Conservation (phyloP, 2,329 filamentous ascomycete genomes). For the Immersiporthe knoxdaviesiana region DNA sequence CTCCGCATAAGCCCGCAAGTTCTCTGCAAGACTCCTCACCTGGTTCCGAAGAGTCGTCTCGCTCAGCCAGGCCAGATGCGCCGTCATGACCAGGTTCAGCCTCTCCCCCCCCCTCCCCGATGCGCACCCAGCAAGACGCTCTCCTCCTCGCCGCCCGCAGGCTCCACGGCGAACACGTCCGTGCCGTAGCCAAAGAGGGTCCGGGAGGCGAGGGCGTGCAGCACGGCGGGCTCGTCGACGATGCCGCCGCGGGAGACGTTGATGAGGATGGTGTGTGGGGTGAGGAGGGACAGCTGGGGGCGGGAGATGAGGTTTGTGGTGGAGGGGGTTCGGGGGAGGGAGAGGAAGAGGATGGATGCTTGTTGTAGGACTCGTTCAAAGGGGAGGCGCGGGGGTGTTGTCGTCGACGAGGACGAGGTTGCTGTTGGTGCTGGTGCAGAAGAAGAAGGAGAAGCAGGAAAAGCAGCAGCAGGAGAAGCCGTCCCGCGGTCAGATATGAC, state of each 20-base stretch:
- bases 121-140: constrained; percentile 32
- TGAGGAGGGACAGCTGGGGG: constrained; percentile 32
- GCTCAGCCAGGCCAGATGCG: constrained; percentile 35
- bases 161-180: constrained; percentile 35
- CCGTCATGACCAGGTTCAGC: constrained; percentile 34
- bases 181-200: constrained; percentile 34
- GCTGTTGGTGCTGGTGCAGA: constrained; percentile 8
- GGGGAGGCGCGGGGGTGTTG: constrained; percentile 25
- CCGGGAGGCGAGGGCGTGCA: constrained; percentile 31
- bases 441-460: too few species aligned
- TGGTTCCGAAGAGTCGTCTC: constrained; percentile 32
- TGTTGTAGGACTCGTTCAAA: constrained; percentile 32
- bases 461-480: neutral
- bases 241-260: constrained; percentile 35
- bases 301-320: constrained; percentile 32
- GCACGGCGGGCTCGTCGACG: constrained; percentile 31
- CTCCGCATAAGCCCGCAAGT: constrained; percentile 29
- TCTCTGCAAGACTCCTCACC: constrained; percentile 31
- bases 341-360: constrained; percentile 34
- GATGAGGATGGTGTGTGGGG: constrained; percentile 32
- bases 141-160: constrained; percentile 32
- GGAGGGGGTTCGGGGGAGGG: constrained; percentile 26
- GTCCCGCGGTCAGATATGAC: constrained; percentile 32
- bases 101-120: constrained; percentile 9
- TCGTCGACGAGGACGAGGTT: too few species aligned